Evolutionary conservation across 495 filamentous ascomycete species (phyloP), one percentile per base, ranked within the genome.

Genomic region (Penicillium pulvis): DNA sequence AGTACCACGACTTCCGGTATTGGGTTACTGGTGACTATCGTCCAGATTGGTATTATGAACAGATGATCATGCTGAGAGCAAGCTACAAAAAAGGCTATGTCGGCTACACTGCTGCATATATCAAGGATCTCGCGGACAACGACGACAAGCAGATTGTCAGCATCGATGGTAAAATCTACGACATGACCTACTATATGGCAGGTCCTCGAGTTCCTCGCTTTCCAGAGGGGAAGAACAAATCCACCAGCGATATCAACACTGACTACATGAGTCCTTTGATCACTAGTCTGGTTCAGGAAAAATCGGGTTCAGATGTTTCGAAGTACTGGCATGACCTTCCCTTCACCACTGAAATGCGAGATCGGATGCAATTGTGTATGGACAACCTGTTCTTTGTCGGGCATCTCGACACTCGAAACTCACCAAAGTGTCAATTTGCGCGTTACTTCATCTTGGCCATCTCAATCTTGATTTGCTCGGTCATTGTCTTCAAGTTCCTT

Each of bases 341-440:
- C 16, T 74, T 97, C 30, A 73, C 80, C 62, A 24, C 70, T 1
- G 74, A 59, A 1, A 58, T 84, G 60, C 86, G 87, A 56, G 60
- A 67, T 19, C 77, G 84, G 31, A 95, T 96, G 92, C 81, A 90
- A 66, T 73, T 87, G 4, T 99, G 94, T 68, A 81, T 99, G 51
- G 87, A 97, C 74, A 96, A 97, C 57, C 83, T 99, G 30, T 99
- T 99, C 81, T 96, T 94, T 66, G 85, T 97, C 45, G 94, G 93
- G 42, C 88, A 92, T 59, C 80, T 95, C 20, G 94, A 99, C 70
- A 98, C 94, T 19, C 83, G 94, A 74, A 92, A 93, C 69, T 97
- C 93, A 4, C 71, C 85, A 23, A 82, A 85, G 59, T 99, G 94
- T 77, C 80, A 86, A 62, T 97, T 99, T 65, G 86, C 94, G 44